A percentile compares a stretch with the other conserved stretches of the same genome.
These are phyloP conservation scores for Extremus antarcticus DNA, from an alignment of 495 filamentous ascomycete genomes.

Conservation along the genomic window DNA sequence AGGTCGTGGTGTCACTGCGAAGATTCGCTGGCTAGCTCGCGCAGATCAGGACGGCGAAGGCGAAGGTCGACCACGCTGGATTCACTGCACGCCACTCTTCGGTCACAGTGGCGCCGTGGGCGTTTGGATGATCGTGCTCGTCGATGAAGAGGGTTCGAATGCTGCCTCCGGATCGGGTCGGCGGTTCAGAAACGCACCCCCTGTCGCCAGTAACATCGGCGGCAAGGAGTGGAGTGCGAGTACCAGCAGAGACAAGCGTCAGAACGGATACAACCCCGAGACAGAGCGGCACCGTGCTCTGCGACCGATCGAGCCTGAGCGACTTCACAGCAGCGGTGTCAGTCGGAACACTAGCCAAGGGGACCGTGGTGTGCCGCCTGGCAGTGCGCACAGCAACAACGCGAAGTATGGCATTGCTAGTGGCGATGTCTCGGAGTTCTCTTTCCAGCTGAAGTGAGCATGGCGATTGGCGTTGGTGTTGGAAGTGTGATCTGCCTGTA, in stretches of 20 bases:
- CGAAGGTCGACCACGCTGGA: slow-evolving; percentile 45
- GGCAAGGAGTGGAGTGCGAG: slow-evolving; percentile 16
- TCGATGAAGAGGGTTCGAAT: slow-evolving; percentile 39
- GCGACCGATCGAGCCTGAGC: neutral
- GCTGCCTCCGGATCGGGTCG: neutral
- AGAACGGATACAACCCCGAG: neutral
- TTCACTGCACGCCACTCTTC: slow-evolving; percentile 53
- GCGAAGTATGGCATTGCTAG: neutral
- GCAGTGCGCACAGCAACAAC: neutral
- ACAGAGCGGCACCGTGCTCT: neutral
- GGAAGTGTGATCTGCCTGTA: too few species aligned
- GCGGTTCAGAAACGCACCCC: slow-evolving; percentile 18
- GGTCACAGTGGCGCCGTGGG: slow-evolving; percentile 48
- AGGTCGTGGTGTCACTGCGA: slow-evolving; percentile 48
- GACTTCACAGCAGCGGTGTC: neutral
- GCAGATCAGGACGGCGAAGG: slow-evolving; percentile 29
- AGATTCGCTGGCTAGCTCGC: slow-evolving; percentile 47
- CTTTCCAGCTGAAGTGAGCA: neutral
- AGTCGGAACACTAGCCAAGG: neutral
- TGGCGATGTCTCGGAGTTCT: slow-evolving; percentile 3
- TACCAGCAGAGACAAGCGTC: neutral
- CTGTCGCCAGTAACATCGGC: slow-evolving; percentile 15
- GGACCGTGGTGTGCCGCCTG: neutral
- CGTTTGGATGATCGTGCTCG: slow-evolving; percentile 57
- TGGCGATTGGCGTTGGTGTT: neutral